These are phyloP conservation scores for Clarireedia paspali DNA, from an alignment of 2,329 filamentous ascomycete species.

Conservation along the genomic window DNA sequence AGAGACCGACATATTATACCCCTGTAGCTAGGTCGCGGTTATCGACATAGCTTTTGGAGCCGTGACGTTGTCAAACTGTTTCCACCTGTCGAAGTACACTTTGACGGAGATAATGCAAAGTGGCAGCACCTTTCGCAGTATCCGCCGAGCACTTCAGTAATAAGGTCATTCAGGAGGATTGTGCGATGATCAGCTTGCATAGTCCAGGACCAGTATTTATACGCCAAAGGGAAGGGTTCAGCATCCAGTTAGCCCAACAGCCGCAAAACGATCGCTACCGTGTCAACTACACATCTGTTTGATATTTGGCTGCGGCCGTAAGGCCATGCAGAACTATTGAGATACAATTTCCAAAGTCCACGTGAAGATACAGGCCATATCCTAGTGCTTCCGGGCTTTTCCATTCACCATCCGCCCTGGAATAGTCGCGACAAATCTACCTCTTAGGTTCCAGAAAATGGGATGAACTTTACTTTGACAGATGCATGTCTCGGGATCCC, in stretches of 20 bases:
- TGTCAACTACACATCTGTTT: neutral
- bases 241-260: neutral
- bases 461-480: slow-evolving; percentile 2
- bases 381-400: neutral
- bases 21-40: neutral
- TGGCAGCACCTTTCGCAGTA: neutral
- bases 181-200: neutral
- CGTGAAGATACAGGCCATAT: neutral
- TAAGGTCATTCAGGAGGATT: slow-evolving; percentile 3
- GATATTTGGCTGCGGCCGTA: no score
- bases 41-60: neutral
- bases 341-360: neutral
- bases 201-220: neutral
- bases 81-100: slow-evolving; percentile 1
- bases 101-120: slow-evolving; percentile 7
- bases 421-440: neutral
- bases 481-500: slow-evolving; percentile 10
- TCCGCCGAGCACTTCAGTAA: neutral
- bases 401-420: neutral
- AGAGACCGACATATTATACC: slow-evolving; percentile 3
- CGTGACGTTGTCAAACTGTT: neutral
- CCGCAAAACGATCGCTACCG: neutral
- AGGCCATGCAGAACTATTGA: neutral
- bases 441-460: neutral
- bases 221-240: neutral